Conservation (phyloP, 2,329 filamentous ascomycete genomes). For the Mycocentrospora acerina region DNA sequence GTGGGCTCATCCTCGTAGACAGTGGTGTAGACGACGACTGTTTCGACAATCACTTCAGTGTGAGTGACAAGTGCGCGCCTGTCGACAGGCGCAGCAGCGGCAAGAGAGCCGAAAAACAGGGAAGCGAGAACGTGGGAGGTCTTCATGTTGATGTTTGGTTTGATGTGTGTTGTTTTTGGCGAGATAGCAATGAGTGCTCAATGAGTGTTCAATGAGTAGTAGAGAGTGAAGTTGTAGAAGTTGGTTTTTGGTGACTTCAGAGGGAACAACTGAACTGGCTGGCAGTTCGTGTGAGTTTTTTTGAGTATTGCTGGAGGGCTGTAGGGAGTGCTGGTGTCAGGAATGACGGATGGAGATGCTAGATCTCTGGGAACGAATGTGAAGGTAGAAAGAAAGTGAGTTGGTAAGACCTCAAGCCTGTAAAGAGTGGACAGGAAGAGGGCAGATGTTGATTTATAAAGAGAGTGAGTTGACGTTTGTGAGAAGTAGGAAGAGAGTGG, state of each 20-base stretch:
- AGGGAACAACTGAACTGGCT: conserved; percentile 36
- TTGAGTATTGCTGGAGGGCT: conserved; percentile 12
- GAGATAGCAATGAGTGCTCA: conserved; percentile 1
- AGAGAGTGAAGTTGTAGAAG: conserved; percentile 16
- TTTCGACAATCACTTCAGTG: conserved; percentile 36
- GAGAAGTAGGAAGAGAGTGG: conserved; percentile 13
- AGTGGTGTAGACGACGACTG: conserved; percentile 39
- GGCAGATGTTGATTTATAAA: conserved; percentile 26
- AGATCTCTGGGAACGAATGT: conserved; percentile 32
- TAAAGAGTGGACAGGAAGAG: conserved; percentile 40
- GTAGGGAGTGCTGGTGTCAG: conserved; percentile 29
- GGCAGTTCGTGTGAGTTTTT: conserved; percentile 31
- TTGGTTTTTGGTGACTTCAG: conserved; percentile 12
- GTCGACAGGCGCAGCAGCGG: conserved; percentile 35
- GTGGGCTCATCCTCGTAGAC: conserved; percentile 31
- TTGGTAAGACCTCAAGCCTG: conserved; percentile 43
- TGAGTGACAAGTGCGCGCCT: conserved; percentile 40
- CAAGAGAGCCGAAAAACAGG: conserved; percentile 36
- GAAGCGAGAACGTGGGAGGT: conserved; percentile 38
- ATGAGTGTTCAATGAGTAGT: conserved; percentile 14
- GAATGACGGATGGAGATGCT: conserved; percentile 38
- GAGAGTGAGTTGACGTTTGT: conserved; percentile 17
- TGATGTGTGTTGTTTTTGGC: conserved; percentile 15
- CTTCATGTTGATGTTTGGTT: conserved; percentile 37
- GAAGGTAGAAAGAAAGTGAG: conserved; percentile 32